Evolutionary conservation across 208 protist species (phyloP).

Genomic region (Giardia muris): DNA sequence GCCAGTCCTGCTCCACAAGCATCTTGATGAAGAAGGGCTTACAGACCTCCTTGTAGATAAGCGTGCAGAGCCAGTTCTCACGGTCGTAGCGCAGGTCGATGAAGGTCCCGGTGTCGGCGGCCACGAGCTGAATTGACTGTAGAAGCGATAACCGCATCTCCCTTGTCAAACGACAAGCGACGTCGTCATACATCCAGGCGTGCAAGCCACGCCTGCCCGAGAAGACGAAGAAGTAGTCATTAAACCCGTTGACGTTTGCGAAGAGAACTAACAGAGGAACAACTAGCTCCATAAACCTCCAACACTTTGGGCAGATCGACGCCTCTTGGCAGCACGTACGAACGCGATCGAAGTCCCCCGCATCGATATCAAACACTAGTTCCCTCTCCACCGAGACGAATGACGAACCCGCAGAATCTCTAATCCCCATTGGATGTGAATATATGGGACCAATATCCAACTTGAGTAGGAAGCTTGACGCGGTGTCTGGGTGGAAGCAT

Average conservation of each 20-base stretch:
- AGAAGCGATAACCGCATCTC: neutral
- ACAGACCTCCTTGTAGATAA: conserved; percentile 3
- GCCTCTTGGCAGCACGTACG: neutral
- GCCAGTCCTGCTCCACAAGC: conserved; percentile 3
- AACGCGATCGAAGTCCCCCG: neutral
- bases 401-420: neutral
- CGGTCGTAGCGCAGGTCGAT: neutral
- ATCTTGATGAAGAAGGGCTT: conserved; percentile 11
- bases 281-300: conserved; percentile 21
- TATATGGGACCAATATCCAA: conserved; percentile 25
- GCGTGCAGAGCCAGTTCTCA: neutral
- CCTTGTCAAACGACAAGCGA: neutral
- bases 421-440: neutral
- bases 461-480: neutral
- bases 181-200: neutral
- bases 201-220: conserved; percentile 10
- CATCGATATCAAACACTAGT: conserved; percentile 28
- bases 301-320: neutral
- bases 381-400: neutral
- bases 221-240: conserved; percentile 24
- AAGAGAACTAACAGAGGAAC: neutral
- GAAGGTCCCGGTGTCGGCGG: neutral
- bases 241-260: neutral
- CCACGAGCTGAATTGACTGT: neutral
- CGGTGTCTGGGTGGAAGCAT: neutral